These are phyloP conservation scores for Alternaria novae-zelandiae DNA, from an alignment of 2,329 filamentous ascomycete species.

Conservation along the genomic window DNA sequence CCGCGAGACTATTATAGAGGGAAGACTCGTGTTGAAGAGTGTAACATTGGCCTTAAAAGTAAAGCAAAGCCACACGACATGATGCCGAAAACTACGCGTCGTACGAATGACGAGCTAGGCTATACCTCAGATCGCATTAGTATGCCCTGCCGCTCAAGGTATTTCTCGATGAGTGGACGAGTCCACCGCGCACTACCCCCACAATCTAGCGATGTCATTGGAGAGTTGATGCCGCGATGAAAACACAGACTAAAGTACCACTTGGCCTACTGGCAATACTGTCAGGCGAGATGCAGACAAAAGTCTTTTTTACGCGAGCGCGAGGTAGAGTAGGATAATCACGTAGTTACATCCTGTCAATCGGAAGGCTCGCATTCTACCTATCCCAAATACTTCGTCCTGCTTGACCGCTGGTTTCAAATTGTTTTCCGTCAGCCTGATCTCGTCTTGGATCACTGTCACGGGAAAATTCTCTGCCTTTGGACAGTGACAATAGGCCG, in stretches of 20 bases:
- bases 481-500: not conserved
- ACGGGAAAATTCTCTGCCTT: not conserved
- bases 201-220: not conserved
- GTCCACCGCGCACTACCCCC: too few relatives aligned
- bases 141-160: too few relatives aligned
- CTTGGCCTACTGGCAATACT: not conserved
- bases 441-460: not conserved
- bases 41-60: too few relatives aligned
- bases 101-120: too few relatives aligned
- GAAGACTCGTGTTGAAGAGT: too few relatives aligned
- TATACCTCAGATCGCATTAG: too few relatives aligned
- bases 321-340: not conserved
- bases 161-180: too few relatives aligned
- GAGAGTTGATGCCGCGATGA: not conserved
- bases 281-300: not conserved
- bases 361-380: not conserved
- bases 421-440: not conserved
- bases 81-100: too few relatives aligned
- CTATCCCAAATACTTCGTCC: not conserved
- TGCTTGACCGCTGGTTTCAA: not conserved
- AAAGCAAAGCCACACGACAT: too few relatives aligned
- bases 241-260: not conserved
- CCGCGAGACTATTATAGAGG: too few relatives aligned
- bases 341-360: not conserved
- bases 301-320: not conserved